These are phyloP conservation scores for Populus davidiana DNA, from an alignment of 345 rosid genomes.

Conservation along the genomic window DNA sequence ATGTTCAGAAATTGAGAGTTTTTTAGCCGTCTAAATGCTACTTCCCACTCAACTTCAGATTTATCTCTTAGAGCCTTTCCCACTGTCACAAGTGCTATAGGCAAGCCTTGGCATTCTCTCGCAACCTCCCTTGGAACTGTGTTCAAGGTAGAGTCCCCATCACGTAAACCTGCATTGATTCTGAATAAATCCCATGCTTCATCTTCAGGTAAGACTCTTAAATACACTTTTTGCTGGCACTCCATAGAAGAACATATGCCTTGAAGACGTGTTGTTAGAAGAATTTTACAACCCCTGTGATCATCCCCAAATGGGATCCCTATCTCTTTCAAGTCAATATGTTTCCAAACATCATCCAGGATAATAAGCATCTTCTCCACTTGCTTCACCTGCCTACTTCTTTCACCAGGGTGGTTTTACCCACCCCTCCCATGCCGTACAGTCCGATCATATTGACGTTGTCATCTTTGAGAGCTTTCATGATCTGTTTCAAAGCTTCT, in stretches of 20 bases:
- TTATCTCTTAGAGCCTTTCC: conserved; percentile 13
- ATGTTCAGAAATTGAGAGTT: not conserved
- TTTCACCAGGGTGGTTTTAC: conserved; percentile 14
- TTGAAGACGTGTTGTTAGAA: not conserved
- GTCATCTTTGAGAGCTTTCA: not conserved
- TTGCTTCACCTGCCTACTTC: not conserved
- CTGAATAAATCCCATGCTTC: conserved; percentile 11
- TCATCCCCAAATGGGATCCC: conserved; percentile 8
- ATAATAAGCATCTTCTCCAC: not conserved
- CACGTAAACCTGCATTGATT: not conserved
- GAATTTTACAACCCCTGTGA: conserved; percentile 1
- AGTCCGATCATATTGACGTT: conserved; percentile 13
- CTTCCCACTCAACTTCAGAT: not conserved
- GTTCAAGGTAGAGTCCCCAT: not conserved
- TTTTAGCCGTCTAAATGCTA: not conserved
- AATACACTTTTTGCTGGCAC: not conserved
- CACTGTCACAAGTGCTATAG: conserved; percentile 8
- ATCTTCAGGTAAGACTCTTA: not conserved
- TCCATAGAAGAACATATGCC: not conserved
- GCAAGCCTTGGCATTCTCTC: conserved; percentile 13
- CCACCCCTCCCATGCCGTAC: not conserved
- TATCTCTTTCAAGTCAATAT: not conserved
- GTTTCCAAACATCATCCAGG: conserved; percentile 12
- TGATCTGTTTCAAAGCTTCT: not conserved
- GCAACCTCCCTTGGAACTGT: not conserved